Percentiles rank a stretch among this genome's conserved stretches.
Conservation (phyloP, 1,139 yeast genomes). For the Kluyveromyces sp. region DNA sequence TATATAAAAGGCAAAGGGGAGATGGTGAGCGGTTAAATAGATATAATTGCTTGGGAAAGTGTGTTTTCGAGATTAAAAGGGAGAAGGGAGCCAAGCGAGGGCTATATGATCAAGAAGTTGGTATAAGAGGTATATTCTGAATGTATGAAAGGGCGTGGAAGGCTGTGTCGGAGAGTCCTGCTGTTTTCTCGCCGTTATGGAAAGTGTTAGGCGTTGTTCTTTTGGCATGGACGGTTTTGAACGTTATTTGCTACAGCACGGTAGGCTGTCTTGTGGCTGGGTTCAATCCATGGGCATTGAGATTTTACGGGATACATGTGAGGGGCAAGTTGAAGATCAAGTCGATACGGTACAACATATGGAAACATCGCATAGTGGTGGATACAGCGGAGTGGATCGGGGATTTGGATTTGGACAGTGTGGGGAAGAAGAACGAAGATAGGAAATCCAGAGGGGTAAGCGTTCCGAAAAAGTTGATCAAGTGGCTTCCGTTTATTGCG, state of each 20-base stretch:
- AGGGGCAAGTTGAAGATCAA: conserved; percentile 12
- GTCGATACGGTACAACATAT: conserved; percentile 14
- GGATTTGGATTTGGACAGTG: neutral
- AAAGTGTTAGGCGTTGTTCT: neutral
- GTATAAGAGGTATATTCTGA: neutral
- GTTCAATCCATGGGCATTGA: conserved; percentile 17
- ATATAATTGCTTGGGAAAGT: neutral
- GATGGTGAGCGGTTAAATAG: neutral
- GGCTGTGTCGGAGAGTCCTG: neutral
- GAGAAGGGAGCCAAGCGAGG: too few relatives aligned
- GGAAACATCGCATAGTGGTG: conserved; percentile 13
- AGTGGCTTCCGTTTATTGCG: neutral
- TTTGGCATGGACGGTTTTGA: neutral
- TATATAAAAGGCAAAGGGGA: too few relatives aligned
- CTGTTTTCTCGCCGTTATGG: neutral
- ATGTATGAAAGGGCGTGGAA: neutral
- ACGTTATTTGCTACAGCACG: neutral
- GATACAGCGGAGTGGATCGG: conserved; percentile 10
- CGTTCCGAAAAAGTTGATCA: neutral
- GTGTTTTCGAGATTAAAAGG: neutral
- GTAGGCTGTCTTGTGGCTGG: conserved; percentile 8
- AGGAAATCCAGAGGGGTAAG: neutral
- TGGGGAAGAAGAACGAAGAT: neutral
- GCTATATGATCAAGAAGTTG: neutral
- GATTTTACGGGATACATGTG: conserved; percentile 10